These are phyloP conservation scores for Caryopteris hybrid DNA, from an alignment of 305 asterid genomes.

Conservation along the genomic window DNA sequence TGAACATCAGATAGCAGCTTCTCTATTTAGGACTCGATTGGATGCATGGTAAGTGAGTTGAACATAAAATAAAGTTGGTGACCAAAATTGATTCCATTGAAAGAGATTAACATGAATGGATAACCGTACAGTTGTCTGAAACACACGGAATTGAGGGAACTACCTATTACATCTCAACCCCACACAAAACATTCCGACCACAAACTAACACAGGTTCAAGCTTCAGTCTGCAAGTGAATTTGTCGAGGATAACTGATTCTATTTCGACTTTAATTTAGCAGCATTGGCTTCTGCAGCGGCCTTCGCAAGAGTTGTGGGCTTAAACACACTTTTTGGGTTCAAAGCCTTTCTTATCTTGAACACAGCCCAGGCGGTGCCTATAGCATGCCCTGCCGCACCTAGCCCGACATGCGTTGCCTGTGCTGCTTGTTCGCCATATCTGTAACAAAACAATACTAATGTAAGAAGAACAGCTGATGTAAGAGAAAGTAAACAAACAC, in stretches of 20 bases:
- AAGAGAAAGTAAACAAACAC: neutral
- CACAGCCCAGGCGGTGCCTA: constrained; percentile 92
- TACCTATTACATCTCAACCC: neutral
- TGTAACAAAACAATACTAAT: constrained; percentile 5
- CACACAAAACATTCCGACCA: neutral
- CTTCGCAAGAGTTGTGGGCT: constrained; percentile 54
- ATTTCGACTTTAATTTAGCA: constrained; percentile 42
- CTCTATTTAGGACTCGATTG: too few species aligned
- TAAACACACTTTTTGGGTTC: constrained; percentile 62
- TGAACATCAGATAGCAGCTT: too few species aligned
- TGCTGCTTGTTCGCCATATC: constrained; percentile 78
- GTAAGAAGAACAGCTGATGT: neutral
- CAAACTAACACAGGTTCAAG: neutral
- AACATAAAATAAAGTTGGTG: neutral
- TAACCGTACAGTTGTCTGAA: neutral
- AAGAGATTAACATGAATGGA: neutral
- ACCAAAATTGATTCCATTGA: neutral
- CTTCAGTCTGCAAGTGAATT: neutral
- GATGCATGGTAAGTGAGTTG: too few species aligned
- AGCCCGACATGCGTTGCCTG: constrained; percentile 55
- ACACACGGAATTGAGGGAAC: neutral
- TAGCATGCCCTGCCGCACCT: constrained; percentile 85
- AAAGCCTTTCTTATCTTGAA: constrained; percentile 79
- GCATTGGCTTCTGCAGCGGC: constrained; percentile 59
- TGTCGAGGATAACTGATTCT: constrained; percentile 9